Conservation (phyloP, 768 basidiomycete species). For the Russula olivacea region DNA sequence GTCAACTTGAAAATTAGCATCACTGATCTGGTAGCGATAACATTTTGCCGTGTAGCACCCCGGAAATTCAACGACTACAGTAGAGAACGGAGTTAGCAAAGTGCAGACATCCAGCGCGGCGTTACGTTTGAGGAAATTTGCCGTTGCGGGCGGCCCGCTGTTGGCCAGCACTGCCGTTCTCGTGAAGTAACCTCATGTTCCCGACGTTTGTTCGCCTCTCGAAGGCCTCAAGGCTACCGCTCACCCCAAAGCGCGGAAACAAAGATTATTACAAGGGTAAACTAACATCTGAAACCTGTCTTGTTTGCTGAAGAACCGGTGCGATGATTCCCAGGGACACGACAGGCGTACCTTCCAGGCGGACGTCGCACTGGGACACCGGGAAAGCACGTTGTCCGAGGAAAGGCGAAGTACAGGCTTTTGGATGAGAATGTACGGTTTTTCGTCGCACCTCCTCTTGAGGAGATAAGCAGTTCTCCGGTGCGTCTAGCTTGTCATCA, state of each 20-base stretch:
- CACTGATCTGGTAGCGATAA: not conserved
- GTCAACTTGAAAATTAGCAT: not conserved
- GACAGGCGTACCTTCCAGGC: constrained; percentile 78
- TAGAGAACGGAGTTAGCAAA: no score
- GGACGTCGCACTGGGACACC: constrained; percentile 85
- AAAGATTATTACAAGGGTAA: constrained; percentile 97
- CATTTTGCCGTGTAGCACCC: not conserved
- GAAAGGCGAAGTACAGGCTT: constrained; percentile 75
- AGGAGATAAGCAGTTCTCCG: constrained; percentile 51
- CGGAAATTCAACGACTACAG: no score
- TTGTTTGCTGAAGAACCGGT: not conserved
- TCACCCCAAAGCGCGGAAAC: constrained; percentile 84
- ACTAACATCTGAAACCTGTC: not conserved
- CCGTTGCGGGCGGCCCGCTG: not conserved
- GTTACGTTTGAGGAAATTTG: no score
- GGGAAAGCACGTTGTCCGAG: constrained; percentile 72
- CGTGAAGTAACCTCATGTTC: constrained; percentile 12
- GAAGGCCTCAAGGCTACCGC: constrained; percentile 77
- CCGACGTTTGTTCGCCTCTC: constrained; percentile 46
- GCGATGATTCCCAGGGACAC: constrained; percentile 49
- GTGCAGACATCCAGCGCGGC: no score
- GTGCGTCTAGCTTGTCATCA: constrained; percentile 36
- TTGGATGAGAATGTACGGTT: constrained; percentile 79
- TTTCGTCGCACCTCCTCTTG: constrained; percentile 72
- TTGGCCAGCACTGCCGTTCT: not conserved